Evolutionary conservation across 2,329 filamentous ascomycete genomes (phyloP), one percentile per base, ranked within the genome.

Genomic region (Cryoendolithus antarcticus): DNA sequence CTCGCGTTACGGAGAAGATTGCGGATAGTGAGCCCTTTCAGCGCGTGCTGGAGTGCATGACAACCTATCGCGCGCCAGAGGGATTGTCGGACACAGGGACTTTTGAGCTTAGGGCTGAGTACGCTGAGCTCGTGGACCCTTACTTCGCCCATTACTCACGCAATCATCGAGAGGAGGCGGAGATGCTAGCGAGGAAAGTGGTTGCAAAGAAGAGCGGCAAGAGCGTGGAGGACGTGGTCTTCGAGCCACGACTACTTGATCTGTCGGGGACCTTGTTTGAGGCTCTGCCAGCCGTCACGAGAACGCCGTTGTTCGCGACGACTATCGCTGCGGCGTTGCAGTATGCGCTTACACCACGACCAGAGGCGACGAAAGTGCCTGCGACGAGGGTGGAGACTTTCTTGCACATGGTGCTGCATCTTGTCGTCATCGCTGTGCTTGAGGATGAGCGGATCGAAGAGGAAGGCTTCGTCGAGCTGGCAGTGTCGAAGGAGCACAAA

Each of bases 101-200:
- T 0, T 98, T 98, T 53, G 86, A 95, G 59, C 67, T 98, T 37
- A 91, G 88, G 56, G 77, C 82, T 4, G 76, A 93, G 44, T 91
- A 80, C 51, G 73, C 95, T 30, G 82, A 89, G 49, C 74, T 93
- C 34, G 77, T 98, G 37, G 24, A 27, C 7, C 91, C 93, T 1
- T 98, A 95, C 58, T 91, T 88, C 54, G 83, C 88, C 5, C 86
- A 96, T 56, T 98, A 94, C 61, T 93, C 80, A 54, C 93, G 94
- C 57, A 98, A 98, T 53, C 89, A 96, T 59, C 77, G 91, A 37
- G 91, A 98, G 56, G 91, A 98, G 59, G 86, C 89, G 0, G 91
- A 98, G 61, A 79, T 75, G 49, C 82, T 86, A 3, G 95, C 91
- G 64, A 86, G 82, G 51, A 80, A 82, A 53, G 82, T 84, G 68